Base-by-base conservation (phyloP, 805 yeast genomes). In the Komagataella phaffii region DNA sequence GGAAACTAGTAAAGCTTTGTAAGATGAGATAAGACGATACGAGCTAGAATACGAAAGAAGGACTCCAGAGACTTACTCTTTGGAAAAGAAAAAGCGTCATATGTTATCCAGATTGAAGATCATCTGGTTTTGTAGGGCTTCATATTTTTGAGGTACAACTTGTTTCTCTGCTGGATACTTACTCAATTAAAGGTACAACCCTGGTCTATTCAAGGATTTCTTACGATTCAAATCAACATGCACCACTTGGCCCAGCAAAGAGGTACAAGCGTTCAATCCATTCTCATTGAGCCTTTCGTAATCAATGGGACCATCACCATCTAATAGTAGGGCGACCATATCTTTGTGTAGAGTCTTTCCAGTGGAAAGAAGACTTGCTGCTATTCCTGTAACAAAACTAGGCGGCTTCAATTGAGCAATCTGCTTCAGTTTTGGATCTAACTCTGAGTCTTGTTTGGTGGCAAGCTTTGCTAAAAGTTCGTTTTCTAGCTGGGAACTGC, bases 241-340 rank as follows among this genome's bases (percentile, higher is more conserved):
- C 14, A 30, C 40, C 14, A 30, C 14, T 10, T 8, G 12, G 14
- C 40, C 14, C 12, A 30, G n/a, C 40, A 30, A 30, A 14, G 40
- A 30, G 12, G 40, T 30, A 10, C 78, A 44, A 71, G 55, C 40
- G 4, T 12, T 30, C 14, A 75, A 56, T 6, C 74, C 60, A 54
- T 74, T 77, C 7, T 59, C 56, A 54, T 69, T 71, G 45, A 68
- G 61, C 56, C 66, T 72, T 52, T 76, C 80, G 52, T 61, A 66
- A 10, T 77, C 79, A 2, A 73, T 64, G 36, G 73, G 76, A 14
- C 81, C 81, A 58, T 76, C 80, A 3, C 79, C 68, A 53, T 73
- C 69, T 49, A 74, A 55, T 6, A 56, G 52, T 1, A 64, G 48
- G n/a, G 52, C 54, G 30, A 58, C 47, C n/a, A 49, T 50, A 3